Percentiles rank a stretch among this genome's conserved stretches.
Conservation (phyloP, 345 rosid species). For the Rhodamnia rubescens region DNA sequence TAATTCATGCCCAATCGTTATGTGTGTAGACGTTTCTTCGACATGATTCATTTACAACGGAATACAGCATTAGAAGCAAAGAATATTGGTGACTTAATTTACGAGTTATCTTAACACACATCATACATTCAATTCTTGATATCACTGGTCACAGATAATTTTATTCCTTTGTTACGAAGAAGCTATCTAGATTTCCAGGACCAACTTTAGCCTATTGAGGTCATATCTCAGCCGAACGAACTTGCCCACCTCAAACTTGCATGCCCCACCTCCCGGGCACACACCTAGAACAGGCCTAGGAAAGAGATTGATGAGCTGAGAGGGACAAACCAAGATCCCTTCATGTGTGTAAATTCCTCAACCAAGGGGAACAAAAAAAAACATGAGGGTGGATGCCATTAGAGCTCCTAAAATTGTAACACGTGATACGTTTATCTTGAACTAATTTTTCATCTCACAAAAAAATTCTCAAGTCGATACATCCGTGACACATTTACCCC, state of each 20-base stretch:
- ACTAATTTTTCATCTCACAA: background rate
- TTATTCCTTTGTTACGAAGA: background rate
- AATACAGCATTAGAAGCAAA: background rate
- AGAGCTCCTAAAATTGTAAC: background rate
- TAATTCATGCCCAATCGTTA: background rate
- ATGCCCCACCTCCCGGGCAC: no score
- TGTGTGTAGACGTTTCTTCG: background rate
- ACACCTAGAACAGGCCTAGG: no score
- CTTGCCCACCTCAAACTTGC: no score
- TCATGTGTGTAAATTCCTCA: background rate
- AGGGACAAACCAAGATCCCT: no score
- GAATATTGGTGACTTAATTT: background rate
- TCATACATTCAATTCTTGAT: fast-evolving
- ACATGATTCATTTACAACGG: background rate
- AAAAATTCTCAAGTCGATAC: fast-evolving
- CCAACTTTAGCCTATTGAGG: no score
- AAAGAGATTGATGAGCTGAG: no score
- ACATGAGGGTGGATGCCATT: background rate
- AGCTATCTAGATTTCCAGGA: background rate
- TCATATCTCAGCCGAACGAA: no score
- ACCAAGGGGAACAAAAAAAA: background rate
- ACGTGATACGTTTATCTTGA: background rate
- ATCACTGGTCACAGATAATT: background rate
- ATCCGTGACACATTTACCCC: background rate
- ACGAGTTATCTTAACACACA: fast-evolving